Evolutionary conservation across 306 rosid species (phyloP), one percentile per base, ranked within the genome.

Genomic region (Quercus robur): DNA sequence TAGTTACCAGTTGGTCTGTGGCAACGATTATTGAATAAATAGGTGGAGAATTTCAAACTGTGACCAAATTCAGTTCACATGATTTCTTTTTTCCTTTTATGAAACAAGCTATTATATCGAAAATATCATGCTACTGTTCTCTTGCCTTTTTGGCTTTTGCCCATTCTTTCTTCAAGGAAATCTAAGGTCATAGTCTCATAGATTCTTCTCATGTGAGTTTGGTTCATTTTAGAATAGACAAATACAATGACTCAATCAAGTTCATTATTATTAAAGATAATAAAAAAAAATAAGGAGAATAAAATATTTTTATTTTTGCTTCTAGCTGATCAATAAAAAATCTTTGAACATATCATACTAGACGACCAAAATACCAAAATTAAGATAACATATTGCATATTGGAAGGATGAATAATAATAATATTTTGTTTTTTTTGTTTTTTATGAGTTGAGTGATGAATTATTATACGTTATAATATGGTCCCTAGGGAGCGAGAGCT

Each of bases 161-260:
- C 23, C 61, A 56, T 76, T 67, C 61, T 79, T 64, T 74, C 71
- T 72, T 74, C 70, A 57, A 71, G 26, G 75, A 80, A 84, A 85
- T 85, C 80, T 62, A 81, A 77, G 75, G 89, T 84, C 79, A 11
- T 25, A 57, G 26, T 76, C 83, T 56, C 30, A 54, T 73, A 78
- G 93, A 86, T 87, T 85, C 81, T 83, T 77, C 77, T 83, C 91
- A 81, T 92, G 91, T 87, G 92, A 91, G 79, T 73, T 1, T 79
- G 82, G 80, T 81, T 41, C 3, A 41, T 41, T 67, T 55, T 81
- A 80, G 30, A 63, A 66, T 66, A 67, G 79, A 81, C 41, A 71
- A 77, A 67, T 77, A 81, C 41, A 71, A 77, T 35, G 78, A 85
- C 75, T 12, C 41, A 56, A 81, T 46, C 57, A 73, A 81, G 20